These are phyloP conservation scores for Multifurca ochricompacta DNA, from an alignment of 768 basidiomycete species.

Conservation along the genomic window DNA sequence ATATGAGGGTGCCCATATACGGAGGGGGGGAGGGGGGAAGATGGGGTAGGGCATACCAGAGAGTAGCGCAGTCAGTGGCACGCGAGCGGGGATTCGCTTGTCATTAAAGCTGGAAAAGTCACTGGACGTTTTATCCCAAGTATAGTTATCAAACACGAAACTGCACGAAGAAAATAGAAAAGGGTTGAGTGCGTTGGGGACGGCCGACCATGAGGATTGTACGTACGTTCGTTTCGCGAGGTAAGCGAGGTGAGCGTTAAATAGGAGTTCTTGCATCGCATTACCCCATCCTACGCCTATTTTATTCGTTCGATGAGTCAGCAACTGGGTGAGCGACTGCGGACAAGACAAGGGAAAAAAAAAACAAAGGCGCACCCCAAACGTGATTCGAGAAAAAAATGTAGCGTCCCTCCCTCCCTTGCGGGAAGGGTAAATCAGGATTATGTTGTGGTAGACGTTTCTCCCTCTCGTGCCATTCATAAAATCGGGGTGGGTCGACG, in stretches of 20 bases:
- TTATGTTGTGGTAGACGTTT: constrained; percentile 12
- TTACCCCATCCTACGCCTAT: constrained; percentile 56
- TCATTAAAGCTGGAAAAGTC: constrained; percentile 38
- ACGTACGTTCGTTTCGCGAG: constrained; percentile 43
- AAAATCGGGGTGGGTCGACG: constrained; percentile 4
- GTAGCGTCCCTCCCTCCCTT: constrained; percentile 17
- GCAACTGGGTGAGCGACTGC: too few species aligned
- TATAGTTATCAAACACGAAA: constrained; percentile 51
- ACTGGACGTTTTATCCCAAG: constrained; percentile 39
- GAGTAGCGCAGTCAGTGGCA: constrained; percentile 48
- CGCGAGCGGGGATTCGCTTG: constrained; percentile 43
- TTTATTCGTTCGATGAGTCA: too few species aligned
- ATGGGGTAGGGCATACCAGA: constrained; percentile 31
- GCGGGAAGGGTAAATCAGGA: constrained; percentile 10
- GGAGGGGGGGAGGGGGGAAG: background rate
- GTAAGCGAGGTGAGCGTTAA: constrained; percentile 44
- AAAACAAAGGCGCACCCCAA: constrained; percentile 1
- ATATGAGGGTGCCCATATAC: background rate
- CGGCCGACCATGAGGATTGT: background rate
- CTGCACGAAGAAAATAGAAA: constrained; percentile 20
- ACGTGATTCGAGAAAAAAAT: constrained; percentile 15
- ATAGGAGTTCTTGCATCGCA: constrained; percentile 47
- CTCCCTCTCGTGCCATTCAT: constrained; percentile 10
- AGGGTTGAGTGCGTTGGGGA: background rate
- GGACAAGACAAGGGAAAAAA: background rate